Base-by-base conservation (phyloP, 768 basidiomycete genomes). In the Mycena amicta region DNA sequence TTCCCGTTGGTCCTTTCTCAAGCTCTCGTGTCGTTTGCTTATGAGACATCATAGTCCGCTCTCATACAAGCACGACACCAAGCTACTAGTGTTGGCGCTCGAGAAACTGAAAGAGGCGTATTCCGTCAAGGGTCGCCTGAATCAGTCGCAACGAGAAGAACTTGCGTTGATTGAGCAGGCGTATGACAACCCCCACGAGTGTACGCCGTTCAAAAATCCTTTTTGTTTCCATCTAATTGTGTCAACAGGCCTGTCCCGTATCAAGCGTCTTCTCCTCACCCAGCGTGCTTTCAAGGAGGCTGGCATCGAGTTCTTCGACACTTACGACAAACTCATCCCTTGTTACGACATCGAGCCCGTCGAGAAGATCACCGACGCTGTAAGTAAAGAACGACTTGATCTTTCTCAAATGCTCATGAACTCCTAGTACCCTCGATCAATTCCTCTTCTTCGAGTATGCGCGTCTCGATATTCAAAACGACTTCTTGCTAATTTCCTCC, bases 41-140 rank as follows among this genome's bases (percentile, higher is more conserved):
- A n/a, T 23, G 5, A 56, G 53, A 50, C 26, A 53, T 37, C 54
- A 5, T 61, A 91, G 90, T 1, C 97, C 97, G 2, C 78, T 99
- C 28, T 97, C 95, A 25, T 99, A 99, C 77, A 98, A 98, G 77
- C 97, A 99, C 68, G 97, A 99, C 73, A 99, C 97, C 20, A 98
- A 98, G 74, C 80, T 99, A 37, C 83, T 99, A 37, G 96, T 99
- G 5, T 80, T 99, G 30, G 97, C 97, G 0, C 83, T 99, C 41
- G 97, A 99, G 79, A 98, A 98, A 74, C 76, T 99, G 68, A 99
- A 99, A 77, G 97, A 98, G 75, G 97, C 97, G 4, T 99, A 99
- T 74, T 93, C 90, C 15, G 97, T 99, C 51, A 97, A 99, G 75
- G 96, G 90, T 31, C 93, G 97, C 63, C 80, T 99, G 49, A 99